Evolutionary conservation across 2,329 filamentous ascomycete genomes (phyloP), one percentile per base, ranked within the genome.

Genomic region (Coniella lustricola): DNA sequence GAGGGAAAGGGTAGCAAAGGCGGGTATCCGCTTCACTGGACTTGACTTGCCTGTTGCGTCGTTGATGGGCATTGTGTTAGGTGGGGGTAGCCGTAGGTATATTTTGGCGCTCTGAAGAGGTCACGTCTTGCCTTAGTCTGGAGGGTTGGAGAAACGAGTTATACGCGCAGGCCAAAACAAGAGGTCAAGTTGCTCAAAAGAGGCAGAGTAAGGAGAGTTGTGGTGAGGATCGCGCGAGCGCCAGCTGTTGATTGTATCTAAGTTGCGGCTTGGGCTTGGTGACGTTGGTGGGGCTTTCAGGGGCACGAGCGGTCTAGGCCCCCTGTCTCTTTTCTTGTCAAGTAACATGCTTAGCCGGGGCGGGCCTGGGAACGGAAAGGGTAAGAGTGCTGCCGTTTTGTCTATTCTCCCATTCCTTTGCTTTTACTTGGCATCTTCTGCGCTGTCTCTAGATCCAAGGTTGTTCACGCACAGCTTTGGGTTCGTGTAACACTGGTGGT

Each of bases 31-130:
- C n/a, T n/a, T n/a, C n/a, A n/a, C n/a, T n/a, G n/a, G n/a, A 25
- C 41, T 52, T 45, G 53, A 52, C 39, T 51, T 47, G 17, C 46
- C 46, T 46, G 52, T 48, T 38, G 46, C 21, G 46, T 56, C 52
- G 51, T 49, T 55, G 51, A 55, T 59, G 18, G 51, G 48, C 51
- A 53, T 53, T 17, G 44, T 50, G 41, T 31, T 20, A 35, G 25
- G 22, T n/a, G 7, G 8, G 31, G 31, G 31, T 18, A 38, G 37
- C 13, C 17, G 33, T 4, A 41, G 50, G 48, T 21, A 17, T 10
- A 31, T 29, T 14, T 14, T 41, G n/a, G n/a, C n/a, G n/a, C n/a
- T n/a, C n/a, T n/a, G n/a, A n/a, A n/a, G n/a, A n/a, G n/a, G n/a
- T n/a, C n/a, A n/a, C n/a, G n/a, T n/a, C n/a, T n/a, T n/a, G n/a